phyloP scores from a whole-genome alignment of 176 grass and related monocot species.

The Carex littledalei region DNA sequence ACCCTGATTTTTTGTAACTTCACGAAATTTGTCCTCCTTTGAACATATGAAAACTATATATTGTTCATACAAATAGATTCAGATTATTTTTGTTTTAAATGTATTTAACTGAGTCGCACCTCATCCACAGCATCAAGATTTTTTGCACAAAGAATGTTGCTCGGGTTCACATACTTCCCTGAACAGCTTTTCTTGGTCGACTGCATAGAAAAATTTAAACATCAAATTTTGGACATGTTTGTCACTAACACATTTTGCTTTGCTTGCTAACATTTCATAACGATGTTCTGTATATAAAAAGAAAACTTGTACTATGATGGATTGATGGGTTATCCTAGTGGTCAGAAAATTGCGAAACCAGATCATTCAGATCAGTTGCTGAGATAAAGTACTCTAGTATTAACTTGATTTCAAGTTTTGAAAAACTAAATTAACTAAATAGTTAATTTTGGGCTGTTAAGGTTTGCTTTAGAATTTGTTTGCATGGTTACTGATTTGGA shows the following conservation, averaged over 20 bases:
- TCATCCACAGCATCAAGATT: constrained; percentile 28
- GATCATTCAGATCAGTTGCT: too few species aligned
- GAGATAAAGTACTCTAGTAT: too few species aligned
- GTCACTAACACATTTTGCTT: too few species aligned
- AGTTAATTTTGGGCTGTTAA: too few species aligned
- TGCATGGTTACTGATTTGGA: too few species aligned
- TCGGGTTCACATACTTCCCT: constrained; percentile 30
- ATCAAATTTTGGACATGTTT: not conserved
- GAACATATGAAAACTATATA: not conserved
- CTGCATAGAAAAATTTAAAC: not conserved
- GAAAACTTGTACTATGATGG: not conserved
- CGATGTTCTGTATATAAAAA: not conserved
- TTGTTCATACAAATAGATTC: not conserved
- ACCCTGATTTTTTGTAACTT: not conserved
- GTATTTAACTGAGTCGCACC: constrained; percentile 9
- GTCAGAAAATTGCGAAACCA: not conserved
- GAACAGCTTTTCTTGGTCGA: constrained; percentile 33
- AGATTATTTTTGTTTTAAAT: not conserved
- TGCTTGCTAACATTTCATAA: too few species aligned
- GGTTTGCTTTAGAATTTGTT: too few species aligned
- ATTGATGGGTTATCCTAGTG: not conserved
- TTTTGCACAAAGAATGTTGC: constrained; percentile 36
- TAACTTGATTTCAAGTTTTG: too few species aligned
- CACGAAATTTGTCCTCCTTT: not conserved
- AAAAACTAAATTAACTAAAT: too few species aligned